Evolutionary conservation across 176 grass and related monocot species (phyloP).

Genomic region (Hordeum marinum): DNA sequence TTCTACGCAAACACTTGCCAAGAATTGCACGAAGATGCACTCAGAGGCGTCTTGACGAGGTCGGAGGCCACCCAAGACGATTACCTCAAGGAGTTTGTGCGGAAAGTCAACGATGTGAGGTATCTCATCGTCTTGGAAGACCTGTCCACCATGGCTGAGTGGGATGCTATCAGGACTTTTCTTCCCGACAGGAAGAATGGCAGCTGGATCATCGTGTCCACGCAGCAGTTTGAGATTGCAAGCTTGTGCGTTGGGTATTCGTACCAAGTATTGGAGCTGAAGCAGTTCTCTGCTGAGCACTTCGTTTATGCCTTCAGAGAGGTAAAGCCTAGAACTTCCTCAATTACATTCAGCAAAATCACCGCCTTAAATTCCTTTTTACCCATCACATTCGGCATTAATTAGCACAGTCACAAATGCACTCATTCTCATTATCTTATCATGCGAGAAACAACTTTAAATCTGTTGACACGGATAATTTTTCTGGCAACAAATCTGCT

Average conservation of each 20-base stretch:
- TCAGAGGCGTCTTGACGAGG: background rate
- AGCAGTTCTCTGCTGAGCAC: background rate
- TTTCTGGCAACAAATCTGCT: background rate
- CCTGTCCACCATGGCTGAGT: background rate
- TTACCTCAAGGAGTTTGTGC: background rate
- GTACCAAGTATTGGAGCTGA: background rate
- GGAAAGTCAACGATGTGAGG: background rate
- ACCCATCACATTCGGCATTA: accelerated
- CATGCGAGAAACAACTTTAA: background rate
- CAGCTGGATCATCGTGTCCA: conserved; percentile 19
- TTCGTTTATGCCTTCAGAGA: background rate
- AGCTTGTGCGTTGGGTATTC: background rate
- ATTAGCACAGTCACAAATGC: background rate
- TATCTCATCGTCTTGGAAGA: conserved; percentile 38
- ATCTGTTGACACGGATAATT: background rate
- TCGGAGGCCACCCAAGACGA: background rate
- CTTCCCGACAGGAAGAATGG: background rate
- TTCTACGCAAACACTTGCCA: background rate
- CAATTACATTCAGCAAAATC: background rate
- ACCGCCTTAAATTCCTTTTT: background rate
- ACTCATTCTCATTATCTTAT: background rate
- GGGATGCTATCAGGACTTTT: background rate
- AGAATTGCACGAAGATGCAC: background rate
- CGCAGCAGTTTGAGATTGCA: background rate
- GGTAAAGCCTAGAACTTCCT: background rate